phyloP scores from a whole-genome alignment of 2,329 filamentous ascomycete genomes.

The Fusarium albidum region DNA sequence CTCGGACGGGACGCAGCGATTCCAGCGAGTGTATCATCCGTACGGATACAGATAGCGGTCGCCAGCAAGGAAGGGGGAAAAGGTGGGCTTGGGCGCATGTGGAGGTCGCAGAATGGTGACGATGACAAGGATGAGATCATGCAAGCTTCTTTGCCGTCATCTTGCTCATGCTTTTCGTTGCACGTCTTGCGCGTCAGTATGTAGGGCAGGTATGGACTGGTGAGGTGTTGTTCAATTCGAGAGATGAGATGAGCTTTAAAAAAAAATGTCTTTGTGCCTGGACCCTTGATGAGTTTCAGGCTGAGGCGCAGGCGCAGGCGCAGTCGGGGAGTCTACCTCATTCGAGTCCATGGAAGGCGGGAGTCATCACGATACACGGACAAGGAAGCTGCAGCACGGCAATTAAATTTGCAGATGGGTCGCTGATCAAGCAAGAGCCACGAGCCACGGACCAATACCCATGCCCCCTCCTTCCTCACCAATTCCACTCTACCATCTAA shows the following conservation, averaged over 20 bases:
- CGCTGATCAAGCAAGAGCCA: conserved; percentile 10
- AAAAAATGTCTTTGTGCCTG: conserved; percentile 17
- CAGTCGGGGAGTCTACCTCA: no score
- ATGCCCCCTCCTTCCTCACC: conserved; percentile 10
- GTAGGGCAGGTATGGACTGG: no score
- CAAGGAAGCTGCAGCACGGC: conserved; percentile 14
- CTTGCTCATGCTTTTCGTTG: background rate
- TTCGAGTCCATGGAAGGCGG: no score
- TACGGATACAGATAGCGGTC: no score
- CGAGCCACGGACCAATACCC: conserved; percentile 1
- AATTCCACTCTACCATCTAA: background rate
- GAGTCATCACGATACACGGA: background rate
- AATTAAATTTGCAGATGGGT: conserved; percentile 25
- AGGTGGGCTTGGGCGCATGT: conserved; percentile 3
- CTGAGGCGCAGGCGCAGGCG: conserved; percentile 12
- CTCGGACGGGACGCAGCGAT: background rate
- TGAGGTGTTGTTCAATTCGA: no score
- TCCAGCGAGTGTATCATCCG: no score
- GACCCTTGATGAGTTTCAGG: conserved; percentile 33
- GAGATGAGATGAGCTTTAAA: no score
- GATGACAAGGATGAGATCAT: conserved; percentile 1
- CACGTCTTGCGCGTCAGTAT: no score
- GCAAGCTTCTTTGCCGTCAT: background rate
- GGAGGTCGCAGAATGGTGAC: background rate
- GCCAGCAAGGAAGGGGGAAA: conserved; percentile 7